A percentile compares a stretch with the other conserved stretches of the same genome.
phyloP scores from a whole-genome alignment of 805 yeast species.

The Monosporozyma servazzii region DNA sequence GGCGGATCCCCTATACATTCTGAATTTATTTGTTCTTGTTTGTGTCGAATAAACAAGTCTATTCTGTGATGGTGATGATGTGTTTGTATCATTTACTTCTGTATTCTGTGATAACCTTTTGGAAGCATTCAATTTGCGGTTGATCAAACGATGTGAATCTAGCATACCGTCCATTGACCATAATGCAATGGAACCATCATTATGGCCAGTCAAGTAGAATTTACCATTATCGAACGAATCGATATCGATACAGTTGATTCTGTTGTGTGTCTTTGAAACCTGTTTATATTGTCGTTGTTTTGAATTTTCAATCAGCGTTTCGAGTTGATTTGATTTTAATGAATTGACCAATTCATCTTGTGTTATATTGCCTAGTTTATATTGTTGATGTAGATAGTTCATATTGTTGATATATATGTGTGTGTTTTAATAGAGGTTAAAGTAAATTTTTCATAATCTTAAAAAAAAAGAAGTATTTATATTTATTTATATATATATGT shows the following conservation, averaged over 20 bases:
- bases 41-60: constrained; percentile 16
- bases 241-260: constrained; percentile 5
- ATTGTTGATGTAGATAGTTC: constrained; percentile 2
- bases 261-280: background rate
- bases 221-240: constrained; percentile 17
- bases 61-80: background rate
- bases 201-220: constrained; percentile 18
- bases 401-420: background rate
- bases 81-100: background rate
- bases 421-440: background rate
- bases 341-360: constrained; percentile 7
- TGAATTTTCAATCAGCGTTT: constrained; percentile 13
- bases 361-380: constrained; percentile 1
- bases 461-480: background rate
- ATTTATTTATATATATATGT: background rate
- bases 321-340: constrained; percentile 13
- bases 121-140: constrained; percentile 20
- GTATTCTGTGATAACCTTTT: background rate
- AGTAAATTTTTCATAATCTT: background rate
- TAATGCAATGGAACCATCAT: constrained; percentile 31
- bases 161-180: constrained; percentile 20
- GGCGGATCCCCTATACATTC: constrained; percentile 11
- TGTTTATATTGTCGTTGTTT: constrained; percentile 2
- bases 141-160: constrained; percentile 15
- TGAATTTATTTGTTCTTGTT: constrained; percentile 15